These are phyloP conservation scores for Sideroxylon spinosum DNA, from an alignment of 179 eudicot genomes.

Conservation along the genomic window DNA sequence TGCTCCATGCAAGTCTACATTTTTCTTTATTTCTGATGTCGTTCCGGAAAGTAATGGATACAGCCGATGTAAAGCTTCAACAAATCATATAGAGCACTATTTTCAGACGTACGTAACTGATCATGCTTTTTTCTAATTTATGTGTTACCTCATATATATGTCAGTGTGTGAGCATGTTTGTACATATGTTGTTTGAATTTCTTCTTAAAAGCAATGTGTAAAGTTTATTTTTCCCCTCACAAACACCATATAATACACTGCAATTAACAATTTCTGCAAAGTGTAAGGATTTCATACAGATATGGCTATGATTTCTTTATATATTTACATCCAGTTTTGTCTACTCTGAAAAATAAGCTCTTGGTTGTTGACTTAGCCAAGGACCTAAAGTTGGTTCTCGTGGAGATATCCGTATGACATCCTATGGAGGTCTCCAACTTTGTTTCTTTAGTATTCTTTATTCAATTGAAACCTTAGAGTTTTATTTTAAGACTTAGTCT, in stretches of 20 bases:
- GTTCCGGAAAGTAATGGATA: constrained; percentile 54
- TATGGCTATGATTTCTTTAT: neutral
- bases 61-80: constrained; percentile 43
- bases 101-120: constrained; percentile 47
- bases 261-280: neutral
- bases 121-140: constrained; percentile 8
- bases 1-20: constrained; percentile 59
- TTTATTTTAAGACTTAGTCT: neutral
- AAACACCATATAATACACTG: neutral
- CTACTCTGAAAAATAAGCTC: neutral
- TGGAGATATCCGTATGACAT: neutral
- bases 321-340: neutral
- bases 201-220: neutral
- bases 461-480: neutral
- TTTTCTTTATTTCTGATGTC: constrained; percentile 75
- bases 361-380: neutral
- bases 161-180: neutral
- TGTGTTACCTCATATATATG: neutral
- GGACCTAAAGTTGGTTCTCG: constrained; percentile 7
- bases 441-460: neutral
- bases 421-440: neutral
- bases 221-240: neutral
- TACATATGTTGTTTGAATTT: neutral
- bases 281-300: neutral
- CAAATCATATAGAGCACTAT: constrained; percentile 53